Evolutionary conservation across 345 rosid species (phyloP).

Genomic region (Heritiera fomes): DNA sequence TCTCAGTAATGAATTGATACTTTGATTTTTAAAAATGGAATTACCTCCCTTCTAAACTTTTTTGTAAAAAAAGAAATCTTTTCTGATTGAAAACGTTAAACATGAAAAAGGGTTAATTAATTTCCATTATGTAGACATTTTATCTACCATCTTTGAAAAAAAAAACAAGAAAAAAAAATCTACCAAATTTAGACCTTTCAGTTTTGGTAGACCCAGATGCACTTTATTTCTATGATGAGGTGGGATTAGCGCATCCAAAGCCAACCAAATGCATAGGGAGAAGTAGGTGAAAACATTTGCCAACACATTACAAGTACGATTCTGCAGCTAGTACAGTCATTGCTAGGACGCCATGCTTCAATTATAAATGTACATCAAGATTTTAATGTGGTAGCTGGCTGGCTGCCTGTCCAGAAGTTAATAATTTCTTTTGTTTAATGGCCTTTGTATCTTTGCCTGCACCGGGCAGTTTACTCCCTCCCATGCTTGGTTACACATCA

Average conservation of each 20-base stretch:
- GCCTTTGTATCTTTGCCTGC: not conserved
- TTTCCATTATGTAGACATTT: not conserved
- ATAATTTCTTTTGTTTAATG: not conserved
- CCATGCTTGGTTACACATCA: not conserved
- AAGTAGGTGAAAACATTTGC: slow-evolving; percentile 14
- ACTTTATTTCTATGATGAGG: too few relatives aligned
- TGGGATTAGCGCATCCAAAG: not conserved
- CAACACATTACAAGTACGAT: not conserved
- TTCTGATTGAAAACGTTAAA: not conserved
- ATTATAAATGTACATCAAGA: slow-evolving; percentile 4
- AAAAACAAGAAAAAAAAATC: too few relatives aligned
- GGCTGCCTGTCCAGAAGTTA: not conserved
- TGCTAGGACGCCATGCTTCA: not conserved
- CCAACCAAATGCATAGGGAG: not conserved
- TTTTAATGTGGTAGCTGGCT: slow-evolving; percentile 13
- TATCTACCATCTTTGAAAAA: not conserved
- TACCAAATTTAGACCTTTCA: not conserved
- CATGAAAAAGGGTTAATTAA: not conserved
- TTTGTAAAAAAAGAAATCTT: not conserved
- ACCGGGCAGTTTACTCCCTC: not conserved
- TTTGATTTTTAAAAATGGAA: too few relatives aligned
- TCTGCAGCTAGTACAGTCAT: not conserved
- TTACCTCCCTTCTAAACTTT: too few relatives aligned
- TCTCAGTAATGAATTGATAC: too few relatives aligned
- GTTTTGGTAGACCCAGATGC: not conserved